These are phyloP conservation scores for Liquidambar formosana DNA, from an alignment of 164 flowering plant species.

Conservation along the genomic window DNA sequence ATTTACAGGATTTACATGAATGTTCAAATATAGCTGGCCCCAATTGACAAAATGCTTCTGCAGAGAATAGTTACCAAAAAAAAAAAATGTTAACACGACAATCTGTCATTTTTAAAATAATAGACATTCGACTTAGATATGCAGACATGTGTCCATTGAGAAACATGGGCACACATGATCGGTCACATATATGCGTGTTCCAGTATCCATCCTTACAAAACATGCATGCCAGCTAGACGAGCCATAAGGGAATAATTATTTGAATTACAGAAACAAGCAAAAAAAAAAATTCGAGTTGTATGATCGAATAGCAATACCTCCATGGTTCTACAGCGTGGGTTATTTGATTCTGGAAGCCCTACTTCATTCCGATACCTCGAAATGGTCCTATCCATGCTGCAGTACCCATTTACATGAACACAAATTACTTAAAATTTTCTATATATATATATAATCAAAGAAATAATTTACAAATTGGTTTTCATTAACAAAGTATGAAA, in stretches of 20 bases:
- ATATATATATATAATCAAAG: not conserved
- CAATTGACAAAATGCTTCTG: too few relatives aligned
- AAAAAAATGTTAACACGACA: too few relatives aligned
- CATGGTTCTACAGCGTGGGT: conserved; percentile 25
- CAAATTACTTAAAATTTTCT: not conserved
- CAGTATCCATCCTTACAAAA: too few relatives aligned
- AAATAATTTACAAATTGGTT: not conserved
- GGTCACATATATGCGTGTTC: too few relatives aligned
- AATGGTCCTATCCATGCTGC: conserved; percentile 51
- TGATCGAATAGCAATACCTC: conserved; percentile 27
- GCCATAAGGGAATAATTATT: not conserved
- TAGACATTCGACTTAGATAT: too few relatives aligned
- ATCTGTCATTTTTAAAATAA: too few relatives aligned
- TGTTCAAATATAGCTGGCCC: too few relatives aligned
- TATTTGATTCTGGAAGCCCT: conserved; percentile 27
- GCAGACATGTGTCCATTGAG: too few relatives aligned
- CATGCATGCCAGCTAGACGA: too few relatives aligned
- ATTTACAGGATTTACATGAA: too few relatives aligned
- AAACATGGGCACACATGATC: too few relatives aligned
- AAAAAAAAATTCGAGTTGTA: not conserved
- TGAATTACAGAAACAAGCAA: not conserved
- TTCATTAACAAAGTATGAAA: not conserved
- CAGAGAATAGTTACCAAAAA: too few relatives aligned
- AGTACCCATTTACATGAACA: not conserved
- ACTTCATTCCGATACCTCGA: conserved; percentile 36